A percentile compares a stretch with the other conserved stretches of the same genome.
Evolutionary conservation across 208 protist genomes (phyloP).

Genomic region (Leishmania lainsoni): DNA sequence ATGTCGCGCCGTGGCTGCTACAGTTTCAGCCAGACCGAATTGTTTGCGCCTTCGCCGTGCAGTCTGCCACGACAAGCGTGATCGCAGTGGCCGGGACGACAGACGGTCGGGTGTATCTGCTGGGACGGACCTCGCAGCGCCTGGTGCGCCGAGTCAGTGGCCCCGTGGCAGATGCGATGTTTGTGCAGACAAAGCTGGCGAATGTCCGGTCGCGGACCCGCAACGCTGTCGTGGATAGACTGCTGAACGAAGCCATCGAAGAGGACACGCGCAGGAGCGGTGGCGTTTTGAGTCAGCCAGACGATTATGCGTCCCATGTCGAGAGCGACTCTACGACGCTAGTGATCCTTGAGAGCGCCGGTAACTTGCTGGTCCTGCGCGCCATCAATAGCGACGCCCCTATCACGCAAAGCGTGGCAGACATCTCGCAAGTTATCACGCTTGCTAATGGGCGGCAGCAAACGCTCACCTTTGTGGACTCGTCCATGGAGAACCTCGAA

Average conservation of each 20-base stretch:
- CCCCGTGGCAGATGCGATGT: conserved; percentile 70
- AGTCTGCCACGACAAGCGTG: conserved; percentile 28
- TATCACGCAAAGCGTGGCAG: conserved; percentile 55
- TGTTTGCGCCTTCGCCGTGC: conserved; percentile 62
- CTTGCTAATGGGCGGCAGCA: conserved; percentile 30
- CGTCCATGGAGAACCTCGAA: conserved; percentile 1
- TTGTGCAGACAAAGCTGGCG: conserved; percentile 43
- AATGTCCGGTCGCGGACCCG: conserved; percentile 17
- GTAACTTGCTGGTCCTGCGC: conserved; percentile 60
- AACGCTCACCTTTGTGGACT: conserved; percentile 23
- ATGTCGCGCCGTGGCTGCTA: conserved; percentile 50
- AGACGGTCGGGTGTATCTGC: conserved; percentile 59
- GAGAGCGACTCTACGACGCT: conserved; percentile 34
- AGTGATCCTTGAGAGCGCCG: conserved; percentile 70
- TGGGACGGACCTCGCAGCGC: conserved; percentile 29
- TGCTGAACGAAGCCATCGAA: conserved; percentile 30
- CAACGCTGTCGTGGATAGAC: conserved; percentile 34
- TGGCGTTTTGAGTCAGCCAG: conserved; percentile 11
- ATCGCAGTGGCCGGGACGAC: conserved; percentile 62
- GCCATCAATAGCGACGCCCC: conserved; percentile 41
- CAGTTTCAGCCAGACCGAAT: conserved; percentile 36
- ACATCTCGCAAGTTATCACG: conserved; percentile 63
- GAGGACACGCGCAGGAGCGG: conserved; percentile 16
- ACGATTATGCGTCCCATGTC: conserved; percentile 13
- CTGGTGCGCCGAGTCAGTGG: conserved; percentile 56